Percentiles rank a stretch among this genome's conserved stretches.
These are phyloP conservation scores for Serendipita vermifera DNA, from an alignment of 768 basidiomycete genomes.

Conservation along the genomic window DNA sequence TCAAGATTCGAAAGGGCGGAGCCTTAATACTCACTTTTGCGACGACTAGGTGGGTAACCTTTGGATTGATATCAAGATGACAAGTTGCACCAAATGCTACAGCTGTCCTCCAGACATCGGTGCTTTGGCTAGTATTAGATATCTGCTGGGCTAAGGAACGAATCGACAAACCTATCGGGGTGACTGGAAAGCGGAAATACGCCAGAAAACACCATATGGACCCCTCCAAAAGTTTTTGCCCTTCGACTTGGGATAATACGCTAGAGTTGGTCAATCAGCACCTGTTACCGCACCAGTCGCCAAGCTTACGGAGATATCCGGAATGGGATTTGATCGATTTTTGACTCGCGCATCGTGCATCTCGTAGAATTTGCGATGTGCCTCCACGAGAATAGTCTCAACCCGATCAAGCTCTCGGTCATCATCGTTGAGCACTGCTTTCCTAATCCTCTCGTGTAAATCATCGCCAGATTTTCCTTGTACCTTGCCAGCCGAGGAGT, in stretches of 20 bases:
- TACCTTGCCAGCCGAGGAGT: too few relatives aligned
- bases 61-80: constrained; percentile 48
- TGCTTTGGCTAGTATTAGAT: constrained; percentile 11
- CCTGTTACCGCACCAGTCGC: constrained; percentile 1
- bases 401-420: constrained; percentile 73
- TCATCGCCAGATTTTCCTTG: too few relatives aligned
- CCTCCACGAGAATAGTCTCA: constrained; percentile 65
- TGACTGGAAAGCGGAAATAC: constrained; percentile 81
- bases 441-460: too few relatives aligned
- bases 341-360: constrained; percentile 38
- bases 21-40: constrained; percentile 59
- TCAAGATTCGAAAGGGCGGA: constrained; percentile 14
- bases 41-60: constrained; percentile 83
- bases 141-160: neutral
- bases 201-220: constrained; percentile 83
- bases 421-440: constrained; percentile 70
- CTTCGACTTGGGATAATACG: constrained; percentile 76
- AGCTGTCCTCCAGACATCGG: constrained; percentile 77
- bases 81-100: constrained; percentile 79
- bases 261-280: constrained; percentile 29
- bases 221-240: constrained; percentile 56
- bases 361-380: constrained; percentile 65
- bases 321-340: constrained; percentile 23
- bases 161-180: constrained; percentile 41
- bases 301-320: constrained; percentile 68